Evolutionary conservation across 805 yeast species (phyloP), one percentile per base, ranked within the genome.

Genomic region (Hanseniaspora pseudoguilliermondii): DNA sequence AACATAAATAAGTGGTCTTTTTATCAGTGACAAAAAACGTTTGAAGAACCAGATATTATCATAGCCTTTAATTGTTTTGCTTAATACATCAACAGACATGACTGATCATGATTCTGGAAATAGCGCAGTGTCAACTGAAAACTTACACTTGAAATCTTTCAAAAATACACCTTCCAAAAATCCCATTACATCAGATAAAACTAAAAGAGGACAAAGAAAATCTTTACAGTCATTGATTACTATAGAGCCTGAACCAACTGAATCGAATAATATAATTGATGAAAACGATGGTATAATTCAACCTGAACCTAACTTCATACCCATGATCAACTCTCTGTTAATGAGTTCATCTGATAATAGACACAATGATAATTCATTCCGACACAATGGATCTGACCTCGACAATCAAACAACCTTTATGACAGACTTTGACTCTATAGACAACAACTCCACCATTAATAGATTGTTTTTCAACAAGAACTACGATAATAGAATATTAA

Each of bases 171-270:
- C 49, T 10, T 18, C 47, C 5, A 16, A 25, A 16, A 18, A 16
- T n/a, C 27, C 18, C 1, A 16, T 21, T 4, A 16, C 18, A 5
- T 2, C 44, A 15, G 36, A 27, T n/a, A 39, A 34, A 5, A 5
- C 15, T 18, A 8, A 27, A 18, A 2, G 3, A 13, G 29, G 16
- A 18, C 44, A 36, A 27, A 20, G 49, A 27, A 52, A 44, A 20
- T 52, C 55, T 11, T 20, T 44, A 11, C 55, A 52, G 20, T 25
- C 49, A 4, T n/a, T 52, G 20, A 42, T 52, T 13, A 25, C 55
- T 7, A 52, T 52, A 21, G 55, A 52, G 15, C 55, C 55, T 20
- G 55, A 52, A 20, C 55, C 55, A 8, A 27, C 43, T n/a, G 15
- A 21, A 2, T 3, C 44, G 2, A 32, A 25, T 15, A 23, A 52